Base-by-base conservation (phyloP, 2,329 filamentous ascomycete species). In the Akanthomyces uredinophilus region DNA sequence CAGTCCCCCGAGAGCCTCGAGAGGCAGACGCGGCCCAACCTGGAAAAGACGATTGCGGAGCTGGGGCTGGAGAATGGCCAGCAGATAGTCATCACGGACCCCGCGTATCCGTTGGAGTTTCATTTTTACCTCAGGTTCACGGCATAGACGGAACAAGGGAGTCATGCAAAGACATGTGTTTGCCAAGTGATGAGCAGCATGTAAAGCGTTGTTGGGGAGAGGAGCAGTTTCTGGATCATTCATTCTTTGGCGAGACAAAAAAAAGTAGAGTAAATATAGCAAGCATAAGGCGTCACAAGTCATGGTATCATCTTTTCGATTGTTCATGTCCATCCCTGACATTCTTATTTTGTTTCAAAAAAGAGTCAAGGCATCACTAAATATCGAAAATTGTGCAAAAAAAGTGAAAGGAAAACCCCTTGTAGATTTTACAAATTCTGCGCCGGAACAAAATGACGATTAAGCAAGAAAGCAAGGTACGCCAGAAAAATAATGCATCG, bases 11-110 rank as follows among this genome's bases (percentile, higher is more conserved):
- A 88, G 6, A 86, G 90, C 65, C 78, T 99, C 60, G 91, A 96
- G 72, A 86, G 92, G 76, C 85, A 92, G 77, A 97, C 94, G 1
- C 81, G 91, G 60, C 85, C 87, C 1, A 98, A 99, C 72, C 78
- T 99, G 65, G 80, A 81, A 65, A 91, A 89, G 78, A 95, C 88
- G 69, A 79, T 99, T 63, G 77, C 74, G 32, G 91, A 96, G 20
- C 74, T 99, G 65, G 81, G 79, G 0, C 69, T 99, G 24, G 83
- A 84, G 51, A 82, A 92, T 68, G 92, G 92, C 14, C 90, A 97
- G 72, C 92, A 97, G 75, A 83, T 99, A 53, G 91, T 87, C n/a
- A 89, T 99, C 52, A 93, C 91, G 18, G 94, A 98, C 74, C 90
- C 91, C n/a, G 91, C 92, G 1, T 95, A 96, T 72, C 85, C 87